phyloP scores from a whole-genome alignment of 1,139 yeast species.

The Zhuliangozyma blackwelliae region DNA sequence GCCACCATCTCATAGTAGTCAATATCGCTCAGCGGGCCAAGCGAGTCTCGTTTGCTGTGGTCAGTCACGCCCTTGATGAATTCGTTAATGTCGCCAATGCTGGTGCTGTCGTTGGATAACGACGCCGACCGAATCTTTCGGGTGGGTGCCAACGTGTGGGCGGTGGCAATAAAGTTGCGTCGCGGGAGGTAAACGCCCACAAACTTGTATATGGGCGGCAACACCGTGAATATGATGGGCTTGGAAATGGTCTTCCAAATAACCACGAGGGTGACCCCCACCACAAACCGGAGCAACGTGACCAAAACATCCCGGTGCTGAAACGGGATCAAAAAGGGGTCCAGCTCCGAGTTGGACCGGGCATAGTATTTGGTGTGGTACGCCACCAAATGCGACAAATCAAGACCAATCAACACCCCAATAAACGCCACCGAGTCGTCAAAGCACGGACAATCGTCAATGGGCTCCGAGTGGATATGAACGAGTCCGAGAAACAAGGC shows the following conservation, averaged over 20 bases:
- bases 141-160: constrained; percentile 31
- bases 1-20: constrained; percentile 43
- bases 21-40: constrained; percentile 40
- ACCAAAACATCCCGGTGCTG: constrained; percentile 27
- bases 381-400: constrained; percentile 49
- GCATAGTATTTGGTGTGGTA: constrained; percentile 23
- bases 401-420: constrained; percentile 81
- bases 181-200: constrained; percentile 43
- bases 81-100: constrained; percentile 32
- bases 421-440: constrained; percentile 93
- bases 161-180: constrained; percentile 36
- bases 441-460: constrained; percentile 93
- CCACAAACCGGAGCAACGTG: constrained; percentile 39
- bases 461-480: constrained; percentile 77
- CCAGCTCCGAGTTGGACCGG: constrained; percentile 14
- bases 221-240: constrained; percentile 49
- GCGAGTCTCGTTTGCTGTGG: constrained; percentile 21
- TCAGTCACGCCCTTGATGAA: constrained; percentile 29
- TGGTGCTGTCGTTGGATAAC: constrained; percentile 32
- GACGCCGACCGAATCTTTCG: constrained; percentile 38
- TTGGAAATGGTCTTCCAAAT: constrained; percentile 69
- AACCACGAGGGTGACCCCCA: constrained; percentile 61
- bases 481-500: constrained; percentile 46
- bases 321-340: constrained; percentile 39
- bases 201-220: constrained; percentile 45